Evolutionary conservation across 2,329 filamentous ascomycete species (phyloP).

Genomic region (Huntiella decipiens): DNA sequence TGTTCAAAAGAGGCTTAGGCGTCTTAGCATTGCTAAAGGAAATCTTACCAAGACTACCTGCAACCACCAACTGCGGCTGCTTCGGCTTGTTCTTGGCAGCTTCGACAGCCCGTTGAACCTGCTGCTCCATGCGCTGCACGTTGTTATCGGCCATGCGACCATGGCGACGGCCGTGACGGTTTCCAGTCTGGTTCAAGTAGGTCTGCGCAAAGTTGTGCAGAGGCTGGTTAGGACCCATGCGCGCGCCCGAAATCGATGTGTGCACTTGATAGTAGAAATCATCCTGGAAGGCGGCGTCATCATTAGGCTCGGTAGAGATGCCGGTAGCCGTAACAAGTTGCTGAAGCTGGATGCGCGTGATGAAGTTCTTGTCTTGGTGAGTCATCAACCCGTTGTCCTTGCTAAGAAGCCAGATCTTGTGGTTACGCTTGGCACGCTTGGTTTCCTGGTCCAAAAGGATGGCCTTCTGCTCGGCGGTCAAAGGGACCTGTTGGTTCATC

Average conservation of each 20-base stretch:
- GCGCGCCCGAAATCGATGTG: slow-evolving; percentile 76
- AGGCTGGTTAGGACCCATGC: slow-evolving; percentile 82
- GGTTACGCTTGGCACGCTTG: slow-evolving; percentile 87
- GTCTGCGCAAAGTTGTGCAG: slow-evolving; percentile 95
- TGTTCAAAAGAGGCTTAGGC: slow-evolving; percentile 81
- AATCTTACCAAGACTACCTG: slow-evolving; percentile 91
- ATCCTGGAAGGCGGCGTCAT: slow-evolving; percentile 65
- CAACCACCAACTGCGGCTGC: slow-evolving; percentile 90
- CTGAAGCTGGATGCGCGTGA: slow-evolving; percentile 91
- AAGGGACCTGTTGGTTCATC: slow-evolving; percentile 35
- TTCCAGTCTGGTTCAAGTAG: slow-evolving; percentile 88
- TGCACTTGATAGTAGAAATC: slow-evolving; percentile 99
- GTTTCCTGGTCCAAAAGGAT: slow-evolving; percentile 79
- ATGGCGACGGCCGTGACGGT: slow-evolving; percentile 57
- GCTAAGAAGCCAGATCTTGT: slow-evolving; percentile 87
- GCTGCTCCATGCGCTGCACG: slow-evolving; percentile 97
- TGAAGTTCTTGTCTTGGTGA: slow-evolving; percentile 97
- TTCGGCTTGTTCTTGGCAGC: slow-evolving; percentile 95
- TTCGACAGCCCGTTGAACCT: slow-evolving; percentile 91
- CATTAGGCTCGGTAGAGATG: slow-evolving; percentile 60
- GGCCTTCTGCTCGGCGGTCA: slow-evolving; percentile 69
- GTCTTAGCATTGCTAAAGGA: slow-evolving; percentile 98
- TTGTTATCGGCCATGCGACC: slow-evolving; percentile 83
- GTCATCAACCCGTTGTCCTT: slow-evolving; percentile 97
- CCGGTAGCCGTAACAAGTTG: slow-evolving; percentile 87